Base-by-base conservation (phyloP, 371 early-diverging fungal genomes). In the Mucor sp. region DNA sequence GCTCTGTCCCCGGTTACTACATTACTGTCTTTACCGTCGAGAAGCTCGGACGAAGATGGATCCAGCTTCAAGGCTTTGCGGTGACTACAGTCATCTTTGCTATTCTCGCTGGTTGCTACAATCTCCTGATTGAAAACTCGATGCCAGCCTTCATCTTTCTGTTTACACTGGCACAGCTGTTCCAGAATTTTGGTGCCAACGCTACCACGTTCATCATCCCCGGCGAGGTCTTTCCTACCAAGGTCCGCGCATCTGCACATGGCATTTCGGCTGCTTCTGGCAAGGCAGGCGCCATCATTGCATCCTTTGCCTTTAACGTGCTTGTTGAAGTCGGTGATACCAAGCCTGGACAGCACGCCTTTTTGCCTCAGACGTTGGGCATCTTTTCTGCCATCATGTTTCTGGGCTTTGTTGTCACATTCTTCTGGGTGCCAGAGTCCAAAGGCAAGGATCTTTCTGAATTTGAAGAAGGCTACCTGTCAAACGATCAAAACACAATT, bases 181-280 rank as follows among this genome's bases (percentile, higher is more conserved):
- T 94, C 81, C 90, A 90, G 85, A 93, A 95, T 81, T 93, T 91
- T 60, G 77, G 79, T 28, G 93, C 95, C 66, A 95, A 95, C 82
- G 65, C 91, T 6, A 95, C 95, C 25, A 94, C 94, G 33, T 95
- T 94, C 66, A 87, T 93, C 66, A 80, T 93, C 35, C 94, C 95
- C 39, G 90, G 91, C 63, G 95, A 95, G 79, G 83, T 86, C 39
- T 95, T 91, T 82, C 94, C 95, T 5, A 95, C 95, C 19, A 88
- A 91, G n/a, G 90, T 87, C 76, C 84, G 94, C 21, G 87, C 94
- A 0, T 90, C 94, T 4, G 88, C 90, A 39, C 95, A 95, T 71
- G 96, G 96, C 74, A 92, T 94, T 70, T 91, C 93, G 30, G 94
- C 95, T 19, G 95, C 93, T 19, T 74, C 84, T 47, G 95, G 95